These are phyloP conservation scores for Takashimella koratensis DNA, from an alignment of 1,284 basidiomycete species.

Conservation along the genomic window DNA sequence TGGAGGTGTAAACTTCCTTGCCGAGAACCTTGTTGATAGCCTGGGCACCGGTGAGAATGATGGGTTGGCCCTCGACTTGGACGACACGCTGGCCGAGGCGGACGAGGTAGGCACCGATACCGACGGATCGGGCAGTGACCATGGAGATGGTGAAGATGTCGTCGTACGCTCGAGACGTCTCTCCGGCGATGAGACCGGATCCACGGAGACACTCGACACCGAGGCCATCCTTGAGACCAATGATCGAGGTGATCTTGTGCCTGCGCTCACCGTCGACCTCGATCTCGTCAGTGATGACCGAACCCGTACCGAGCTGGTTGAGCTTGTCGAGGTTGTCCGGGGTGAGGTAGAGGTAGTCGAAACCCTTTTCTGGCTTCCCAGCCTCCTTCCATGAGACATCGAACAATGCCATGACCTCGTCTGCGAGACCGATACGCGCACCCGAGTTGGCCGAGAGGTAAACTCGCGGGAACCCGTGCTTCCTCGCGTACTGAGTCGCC, in stretches of 20 bases:
- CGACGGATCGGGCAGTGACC: conserved; percentile 96
- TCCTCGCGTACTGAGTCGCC: conserved; percentile 88
- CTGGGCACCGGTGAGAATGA: conserved; percentile 95
- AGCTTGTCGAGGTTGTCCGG: conserved; percentile 78
- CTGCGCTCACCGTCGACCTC: conserved; percentile 80
- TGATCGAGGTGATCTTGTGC: conserved; percentile 93
- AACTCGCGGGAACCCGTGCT: conserved; percentile 83
- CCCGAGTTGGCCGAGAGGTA: conserved; percentile 99
- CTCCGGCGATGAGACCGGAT: conserved; percentile 97
- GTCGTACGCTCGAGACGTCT: conserved; percentile 96
- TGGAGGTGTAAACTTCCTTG: conserved; percentile 98
- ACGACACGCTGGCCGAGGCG: conserved; percentile 96
- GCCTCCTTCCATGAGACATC: conserved; percentile 86
- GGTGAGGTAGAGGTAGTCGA: conserved; percentile 94
- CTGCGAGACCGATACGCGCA: conserved; percentile 92
- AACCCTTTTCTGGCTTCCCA: conserved; percentile 83
- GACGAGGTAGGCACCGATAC: conserved; percentile 98
- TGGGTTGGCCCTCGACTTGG: conserved; percentile 98
- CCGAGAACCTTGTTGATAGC: conserved; percentile 99
- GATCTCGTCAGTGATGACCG: conserved; percentile 78
- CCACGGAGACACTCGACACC: conserved; percentile 96
- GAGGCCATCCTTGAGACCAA: conserved; percentile 93
- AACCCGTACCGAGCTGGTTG: conserved; percentile 71
- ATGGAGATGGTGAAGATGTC: conserved; percentile 99
- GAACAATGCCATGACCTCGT: conserved; percentile 86